Base-by-base conservation (phyloP, 2,329 filamentous ascomycete genomes). In the Alternaria ethzedia region DNA sequence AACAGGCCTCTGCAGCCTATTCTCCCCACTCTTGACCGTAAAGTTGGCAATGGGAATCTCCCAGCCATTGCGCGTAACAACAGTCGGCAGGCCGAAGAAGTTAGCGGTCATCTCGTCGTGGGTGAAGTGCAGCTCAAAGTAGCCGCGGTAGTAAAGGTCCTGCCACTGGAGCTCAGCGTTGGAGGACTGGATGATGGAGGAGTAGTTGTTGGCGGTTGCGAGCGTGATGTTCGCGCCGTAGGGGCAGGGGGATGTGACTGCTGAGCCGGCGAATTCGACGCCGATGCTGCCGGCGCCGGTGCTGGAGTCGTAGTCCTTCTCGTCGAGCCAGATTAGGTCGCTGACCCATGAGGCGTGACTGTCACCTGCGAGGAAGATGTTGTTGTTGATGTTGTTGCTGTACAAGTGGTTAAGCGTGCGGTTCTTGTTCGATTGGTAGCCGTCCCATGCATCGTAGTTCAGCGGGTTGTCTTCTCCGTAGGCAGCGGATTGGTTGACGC, bases 81-180 rank as follows among this genome's bases (percentile, higher is more conserved):
- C 82, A 1, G 85, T 88, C 0, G 89, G 89, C 72, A 86, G 72
- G 44, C 88, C 90, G 69, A 89, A 93, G 79, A 86, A 93, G 12
- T 83, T 82, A 0, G 90, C 90, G n/a, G 86, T 82, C 3, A 91
- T 83, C 47, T 85, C 80, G 11, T 89, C 82, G 21, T 68, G 67
- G 6, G 67, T 70, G 58, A 91, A 81, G 51, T 86, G 84, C 44
- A 93, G 81, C 72, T 90, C 86, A 69, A 88, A 92, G 80, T 93
- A 93, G 1, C 91, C 91, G 17, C 90, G 85, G 77, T 92, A 93
- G 76, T 91, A 93, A 8, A 89, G 77, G 61, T 93, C 90, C 69
- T 90, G 87, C 91, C 90, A 93, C 72, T 91, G 88, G 50, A 93
- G 81, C 76, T 91, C 89, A 1, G 82, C 79, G 76, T 91, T 93